phyloP scores from a whole-genome alignment of 495 filamentous ascomycete genomes.

The Trichoderma gamsii region DNA sequence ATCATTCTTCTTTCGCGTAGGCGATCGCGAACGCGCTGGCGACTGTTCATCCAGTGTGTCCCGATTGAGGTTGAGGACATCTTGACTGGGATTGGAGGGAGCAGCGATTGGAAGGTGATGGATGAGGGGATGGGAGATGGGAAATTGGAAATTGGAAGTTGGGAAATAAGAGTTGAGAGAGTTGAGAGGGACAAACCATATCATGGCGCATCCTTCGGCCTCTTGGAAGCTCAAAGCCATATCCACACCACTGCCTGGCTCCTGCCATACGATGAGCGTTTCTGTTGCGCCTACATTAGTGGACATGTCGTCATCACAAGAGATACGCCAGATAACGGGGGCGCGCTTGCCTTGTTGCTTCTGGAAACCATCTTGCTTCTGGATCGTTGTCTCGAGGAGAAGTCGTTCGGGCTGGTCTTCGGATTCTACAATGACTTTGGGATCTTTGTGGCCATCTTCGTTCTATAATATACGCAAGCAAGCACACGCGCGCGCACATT shows the following conservation, averaged over 20 bases:
- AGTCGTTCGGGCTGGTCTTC: slow-evolving; percentile 82
- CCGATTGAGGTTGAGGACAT: no score
- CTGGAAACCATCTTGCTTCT: slow-evolving; percentile 93
- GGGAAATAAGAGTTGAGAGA: slow-evolving; percentile 20
- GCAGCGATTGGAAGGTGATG: neutral
- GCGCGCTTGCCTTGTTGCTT: slow-evolving; percentile 81
- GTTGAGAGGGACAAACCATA: slow-evolving; percentile 58
- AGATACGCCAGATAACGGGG: neutral
- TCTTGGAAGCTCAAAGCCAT: slow-evolving; percentile 99
- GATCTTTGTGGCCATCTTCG: slow-evolving; percentile 56
- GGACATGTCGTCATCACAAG: slow-evolving; percentile 24
- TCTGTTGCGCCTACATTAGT: slow-evolving; percentile 45
- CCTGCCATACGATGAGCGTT: slow-evolving; percentile 97
- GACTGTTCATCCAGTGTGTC: no score
- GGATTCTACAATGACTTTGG: slow-evolving; percentile 83
- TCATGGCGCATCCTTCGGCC: slow-evolving; percentile 84
- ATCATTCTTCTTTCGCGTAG: no score
- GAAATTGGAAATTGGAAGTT: no score
- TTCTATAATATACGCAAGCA: slow-evolving; percentile 22
- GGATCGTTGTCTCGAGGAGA: slow-evolving; percentile 82
- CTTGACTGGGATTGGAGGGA: no score
- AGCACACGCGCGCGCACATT: neutral
- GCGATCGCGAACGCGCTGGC: no score
- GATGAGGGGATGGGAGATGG: no score
- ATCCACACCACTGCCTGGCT: slow-evolving; percentile 70